These are phyloP conservation scores for Gossypium anomalum DNA, from an alignment of 345 rosid genomes.

Conservation along the genomic window DNA sequence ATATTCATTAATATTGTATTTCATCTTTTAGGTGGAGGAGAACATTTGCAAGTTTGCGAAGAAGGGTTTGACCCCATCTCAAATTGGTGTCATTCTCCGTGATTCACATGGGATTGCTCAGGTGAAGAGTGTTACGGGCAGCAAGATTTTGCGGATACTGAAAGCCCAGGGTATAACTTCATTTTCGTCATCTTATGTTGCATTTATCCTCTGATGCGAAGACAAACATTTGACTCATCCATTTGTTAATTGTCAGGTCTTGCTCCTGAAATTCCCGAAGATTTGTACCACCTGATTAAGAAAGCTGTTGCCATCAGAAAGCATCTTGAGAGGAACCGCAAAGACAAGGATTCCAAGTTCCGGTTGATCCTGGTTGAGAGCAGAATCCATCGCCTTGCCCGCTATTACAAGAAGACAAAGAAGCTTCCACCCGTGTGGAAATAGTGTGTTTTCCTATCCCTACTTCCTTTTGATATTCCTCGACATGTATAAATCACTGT, in stretches of 20 bases:
- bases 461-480: not conserved
- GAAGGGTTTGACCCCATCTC: constrained; percentile 72
- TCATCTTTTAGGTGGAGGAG: constrained; percentile 40
- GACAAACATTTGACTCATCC: not conserved
- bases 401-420: constrained; percentile 95
- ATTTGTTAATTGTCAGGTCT: constrained; percentile 38
- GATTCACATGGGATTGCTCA: constrained; percentile 71
- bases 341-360: constrained; percentile 93
- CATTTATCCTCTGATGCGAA: no score
- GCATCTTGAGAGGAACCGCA: constrained; percentile 96
- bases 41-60: constrained; percentile 73
- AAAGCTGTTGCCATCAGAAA: constrained; percentile 91
- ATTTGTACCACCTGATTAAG: constrained; percentile 84
- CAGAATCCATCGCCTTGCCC: constrained; percentile 91
- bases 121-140: constrained; percentile 63
- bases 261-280: constrained; percentile 93
- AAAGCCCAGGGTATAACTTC: constrained; percentile 44
- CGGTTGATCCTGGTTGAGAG: constrained; percentile 91
- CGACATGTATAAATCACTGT: not conserved
- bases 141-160: constrained; percentile 58
- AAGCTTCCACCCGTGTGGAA: constrained; percentile 97
- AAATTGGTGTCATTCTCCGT: constrained; percentile 71
- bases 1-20: not conserved
- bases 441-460: constrained; percentile 41
- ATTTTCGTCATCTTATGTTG: not conserved